These are phyloP conservation scores for Salvia splendens DNA, from an alignment of 257 asterid genomes.

Conservation along the genomic window DNA sequence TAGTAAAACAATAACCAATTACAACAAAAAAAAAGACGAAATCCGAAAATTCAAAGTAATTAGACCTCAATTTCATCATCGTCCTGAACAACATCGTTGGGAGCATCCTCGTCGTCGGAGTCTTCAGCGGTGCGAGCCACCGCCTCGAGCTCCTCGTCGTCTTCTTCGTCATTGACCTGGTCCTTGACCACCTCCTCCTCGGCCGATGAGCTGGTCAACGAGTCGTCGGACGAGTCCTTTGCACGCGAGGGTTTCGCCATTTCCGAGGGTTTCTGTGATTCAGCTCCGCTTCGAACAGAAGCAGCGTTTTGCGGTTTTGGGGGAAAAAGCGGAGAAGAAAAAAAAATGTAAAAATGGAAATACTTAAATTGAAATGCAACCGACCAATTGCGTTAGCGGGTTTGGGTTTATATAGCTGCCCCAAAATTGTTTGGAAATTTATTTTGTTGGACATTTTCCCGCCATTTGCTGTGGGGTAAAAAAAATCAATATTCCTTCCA, in stretches of 20 bases:
- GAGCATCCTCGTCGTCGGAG: constrained; percentile 58
- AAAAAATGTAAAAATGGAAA: background rate
- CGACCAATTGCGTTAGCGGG: constrained; percentile 24
- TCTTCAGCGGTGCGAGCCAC: constrained; percentile 86
- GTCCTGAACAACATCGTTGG: constrained; percentile 40
- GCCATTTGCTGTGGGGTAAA: constrained; percentile 29
- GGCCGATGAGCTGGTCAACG: constrained; percentile 56
- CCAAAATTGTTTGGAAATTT: constrained; percentile 21
- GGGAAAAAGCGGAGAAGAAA: background rate
- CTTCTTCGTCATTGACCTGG: constrained; percentile 67
- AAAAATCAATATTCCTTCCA: constrained; percentile 37
- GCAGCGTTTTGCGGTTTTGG: constrained; percentile 2
- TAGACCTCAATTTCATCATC: constrained; percentile 74
- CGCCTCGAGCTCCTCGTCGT: constrained; percentile 95
- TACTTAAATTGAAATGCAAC: background rate
- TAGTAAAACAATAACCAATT: background rate
- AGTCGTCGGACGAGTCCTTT: constrained; percentile 54
- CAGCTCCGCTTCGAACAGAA: constrained; percentile 20
- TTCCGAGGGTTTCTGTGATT: constrained; percentile 38
- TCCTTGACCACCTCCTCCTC: constrained; percentile 65
- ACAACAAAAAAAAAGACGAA: background rate
- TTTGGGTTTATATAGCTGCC: constrained; percentile 35
- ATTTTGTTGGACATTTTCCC: constrained; percentile 40
- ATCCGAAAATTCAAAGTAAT: background rate
- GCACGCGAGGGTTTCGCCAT: constrained; percentile 64